Base-by-base conservation (phyloP, 2,329 filamentous ascomycete species). In the Paracamarosporium sp. region DNA sequence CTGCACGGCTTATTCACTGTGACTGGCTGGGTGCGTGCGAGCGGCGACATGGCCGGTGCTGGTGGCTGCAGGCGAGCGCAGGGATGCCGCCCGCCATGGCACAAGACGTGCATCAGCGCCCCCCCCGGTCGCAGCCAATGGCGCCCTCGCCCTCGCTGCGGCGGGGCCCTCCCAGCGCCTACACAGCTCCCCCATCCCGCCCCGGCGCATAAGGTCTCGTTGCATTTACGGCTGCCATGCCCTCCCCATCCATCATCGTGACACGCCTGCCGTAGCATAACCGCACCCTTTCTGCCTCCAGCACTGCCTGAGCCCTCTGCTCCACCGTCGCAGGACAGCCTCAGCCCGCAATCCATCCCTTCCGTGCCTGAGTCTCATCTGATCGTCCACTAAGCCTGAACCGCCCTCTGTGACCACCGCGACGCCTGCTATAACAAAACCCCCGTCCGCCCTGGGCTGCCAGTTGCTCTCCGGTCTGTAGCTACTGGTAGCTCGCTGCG, bases 401-500 rank as follows among this genome's bases (percentile, higher is more conserved):
- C 17, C 48, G 27, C 27, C 17, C 38, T 17, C 50, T 43, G 45
- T 38, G 47, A 58, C 36, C n/a, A 22, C 68, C 64, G 67, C 50
- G 64, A 62, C 57, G 51, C 62, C 63, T 68, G 62, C 60, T 72
- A 75, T 73, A 75, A 71, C 70, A 74, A 74, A 69, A 65, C 70
- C 67, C 54, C 30, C 55, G 57, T 64, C 61, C 56, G 59, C 62
- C 58, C 57, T 58, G 57, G 54, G 53, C 51, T 57, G 59, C 62
- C 64, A 62, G 66, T 66, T 72, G 70, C 67, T 70, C 60, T 65
- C 62, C 60, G 63, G 66, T 33, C 33, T 40, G 33, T 71, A 70
- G 69, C 72, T 75, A 73, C 74, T 74, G 74, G 74, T 76, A 75
- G 72, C 74, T 68, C 65, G 64, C 66, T 65, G 63, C 61, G 62